Evolutionary conservation across 169 alveolate species (phyloP).

Genomic region (Toxoplasma gondii): DNA sequence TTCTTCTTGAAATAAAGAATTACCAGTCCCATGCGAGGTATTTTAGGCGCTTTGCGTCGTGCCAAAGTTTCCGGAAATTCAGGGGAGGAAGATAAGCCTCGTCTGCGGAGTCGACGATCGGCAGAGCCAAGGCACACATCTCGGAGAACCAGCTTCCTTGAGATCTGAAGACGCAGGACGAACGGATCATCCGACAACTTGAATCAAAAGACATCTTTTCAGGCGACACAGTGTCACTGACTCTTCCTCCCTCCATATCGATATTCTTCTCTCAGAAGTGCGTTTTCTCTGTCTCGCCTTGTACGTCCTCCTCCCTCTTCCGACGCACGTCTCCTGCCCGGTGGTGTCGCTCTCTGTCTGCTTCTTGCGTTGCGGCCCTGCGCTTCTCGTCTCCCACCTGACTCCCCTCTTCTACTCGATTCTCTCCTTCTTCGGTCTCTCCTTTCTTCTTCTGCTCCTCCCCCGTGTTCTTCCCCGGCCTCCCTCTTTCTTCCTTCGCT

Average conservation of each 20-base stretch:
- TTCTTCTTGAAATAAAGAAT: too few relatives aligned
- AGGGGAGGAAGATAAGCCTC: not conserved
- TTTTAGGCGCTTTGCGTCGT: not conserved
- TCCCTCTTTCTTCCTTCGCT: not conserved
- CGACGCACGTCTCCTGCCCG: too few relatives aligned
- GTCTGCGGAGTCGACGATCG: not conserved
- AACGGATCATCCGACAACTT: not conserved
- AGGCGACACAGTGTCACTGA: too few relatives aligned
- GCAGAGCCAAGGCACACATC: constrained; percentile 8
- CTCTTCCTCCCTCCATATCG: too few relatives aligned
- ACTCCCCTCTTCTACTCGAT: not conserved
- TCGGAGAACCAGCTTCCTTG: not conserved
- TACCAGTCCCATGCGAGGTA: not conserved
- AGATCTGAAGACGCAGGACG: not conserved
- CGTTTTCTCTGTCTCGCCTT: too few relatives aligned
- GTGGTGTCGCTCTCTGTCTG: too few relatives aligned
- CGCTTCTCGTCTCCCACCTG: too few relatives aligned
- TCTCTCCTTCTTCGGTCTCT: not conserved
- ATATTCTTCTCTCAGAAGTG: too few relatives aligned
- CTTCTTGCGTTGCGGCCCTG: too few relatives aligned
- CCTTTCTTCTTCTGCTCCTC: not conserved
- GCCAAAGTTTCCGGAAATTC: constrained; percentile 7
- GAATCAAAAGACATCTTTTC: not conserved
- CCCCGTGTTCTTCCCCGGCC: not conserved
- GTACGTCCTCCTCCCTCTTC: too few relatives aligned